Evolutionary conservation across 768 basidiomycete species (phyloP).

Genomic region (Termitomyces sp.): DNA sequence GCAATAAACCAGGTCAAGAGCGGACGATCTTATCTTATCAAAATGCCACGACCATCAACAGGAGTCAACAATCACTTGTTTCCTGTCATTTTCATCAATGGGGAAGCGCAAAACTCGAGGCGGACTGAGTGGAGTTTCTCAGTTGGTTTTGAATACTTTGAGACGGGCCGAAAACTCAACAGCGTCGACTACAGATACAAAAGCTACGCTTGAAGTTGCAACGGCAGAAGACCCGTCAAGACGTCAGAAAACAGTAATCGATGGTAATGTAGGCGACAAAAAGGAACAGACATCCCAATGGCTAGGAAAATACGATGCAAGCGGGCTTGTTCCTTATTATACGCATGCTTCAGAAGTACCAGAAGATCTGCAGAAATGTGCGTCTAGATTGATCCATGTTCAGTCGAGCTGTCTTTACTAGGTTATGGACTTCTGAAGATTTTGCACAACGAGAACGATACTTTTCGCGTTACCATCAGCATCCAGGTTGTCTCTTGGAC

Average conservation of each 20-base stretch:
- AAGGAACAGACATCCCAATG: slow-evolving; percentile 14
- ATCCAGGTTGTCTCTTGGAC: slow-evolving; percentile 78
- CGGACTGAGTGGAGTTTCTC: slow-evolving; percentile 36
- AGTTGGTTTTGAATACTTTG: slow-evolving; percentile 34
- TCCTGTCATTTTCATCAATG: slow-evolving; percentile 4
- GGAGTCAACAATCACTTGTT: not conserved
- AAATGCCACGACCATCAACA: no score
- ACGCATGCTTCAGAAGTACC: slow-evolving; percentile 63
- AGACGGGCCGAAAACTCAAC: slow-evolving; percentile 11
- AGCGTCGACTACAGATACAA: not conserved
- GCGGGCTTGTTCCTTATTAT: slow-evolving; percentile 70
- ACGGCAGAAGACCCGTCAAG: slow-evolving; percentile 20
- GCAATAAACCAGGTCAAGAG: no score
- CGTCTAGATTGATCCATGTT: slow-evolving; percentile 20
- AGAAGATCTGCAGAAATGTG: slow-evolving; percentile 77
- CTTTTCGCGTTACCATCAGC: slow-evolving; percentile 70
- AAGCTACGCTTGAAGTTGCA: not conserved
- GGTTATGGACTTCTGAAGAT: slow-evolving; percentile 42
- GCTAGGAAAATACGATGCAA: slow-evolving; percentile 56
- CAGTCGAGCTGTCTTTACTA: not conserved
- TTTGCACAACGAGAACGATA: slow-evolving; percentile 79
- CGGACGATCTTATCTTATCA: no score
- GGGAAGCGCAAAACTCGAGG: slow-evolving; percentile 28
- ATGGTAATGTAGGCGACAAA: slow-evolving; percentile 15
- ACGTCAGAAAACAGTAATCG: slow-evolving; percentile 23